Conservation (phyloP, 2,329 filamentous ascomycete genomes). For the Fusarium sp. region DNA sequence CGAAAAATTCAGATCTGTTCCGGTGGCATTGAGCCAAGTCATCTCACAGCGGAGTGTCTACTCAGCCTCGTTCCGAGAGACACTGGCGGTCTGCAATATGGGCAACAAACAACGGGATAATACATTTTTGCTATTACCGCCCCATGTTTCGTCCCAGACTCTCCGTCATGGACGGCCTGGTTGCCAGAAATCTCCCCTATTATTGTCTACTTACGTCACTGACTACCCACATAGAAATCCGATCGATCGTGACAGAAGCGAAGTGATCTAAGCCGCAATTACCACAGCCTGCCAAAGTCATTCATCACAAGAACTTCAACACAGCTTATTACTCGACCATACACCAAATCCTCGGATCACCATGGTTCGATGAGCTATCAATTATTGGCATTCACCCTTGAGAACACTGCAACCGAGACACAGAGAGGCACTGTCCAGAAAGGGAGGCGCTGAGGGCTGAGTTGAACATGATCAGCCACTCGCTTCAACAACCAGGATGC, state of each 20-base stretch:
- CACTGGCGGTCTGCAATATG: not conserved
- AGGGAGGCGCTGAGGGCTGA: slow-evolving; percentile 5
- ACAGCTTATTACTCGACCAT: not conserved
- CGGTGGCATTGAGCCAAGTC: not conserved
- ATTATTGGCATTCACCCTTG: not conserved
- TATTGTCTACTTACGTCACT: not conserved
- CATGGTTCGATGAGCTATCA: not conserved
- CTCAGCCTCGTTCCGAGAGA: not conserved
- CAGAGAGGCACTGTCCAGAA: slow-evolving; percentile 10
- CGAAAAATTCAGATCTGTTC: not conserved
- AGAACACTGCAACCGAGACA: not conserved
- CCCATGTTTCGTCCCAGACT: not conserved
- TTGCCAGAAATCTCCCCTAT: not conserved
- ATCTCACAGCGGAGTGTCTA: not conserved
- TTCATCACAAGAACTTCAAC: not conserved
- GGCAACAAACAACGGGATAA: not conserved
- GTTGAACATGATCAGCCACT: slow-evolving; percentile 5
- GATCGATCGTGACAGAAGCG: not conserved
- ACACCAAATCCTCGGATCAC: not conserved
- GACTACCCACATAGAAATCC: not conserved
- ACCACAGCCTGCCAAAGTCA: not conserved
- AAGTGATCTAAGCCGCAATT: not conserved
- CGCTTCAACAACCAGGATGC: slow-evolving; percentile 12
- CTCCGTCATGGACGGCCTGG: not conserved
- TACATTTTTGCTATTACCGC: not conserved